Conservation (phyloP, 345 rosid genomes). For the Linum lewisii region DNA sequence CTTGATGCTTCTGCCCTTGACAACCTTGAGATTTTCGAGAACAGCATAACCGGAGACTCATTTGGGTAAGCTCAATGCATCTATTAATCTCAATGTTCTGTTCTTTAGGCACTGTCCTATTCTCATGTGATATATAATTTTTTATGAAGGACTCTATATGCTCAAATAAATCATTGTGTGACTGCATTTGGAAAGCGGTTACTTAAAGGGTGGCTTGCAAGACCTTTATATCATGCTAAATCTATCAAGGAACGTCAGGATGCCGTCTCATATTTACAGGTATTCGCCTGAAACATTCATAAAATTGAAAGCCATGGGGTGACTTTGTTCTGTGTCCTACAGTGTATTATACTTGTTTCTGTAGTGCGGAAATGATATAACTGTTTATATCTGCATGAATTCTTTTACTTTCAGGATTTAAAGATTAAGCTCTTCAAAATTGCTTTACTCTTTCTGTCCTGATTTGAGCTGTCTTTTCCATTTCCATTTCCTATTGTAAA, state of each 20-base stretch:
- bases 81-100: slow-evolving; percentile 10
- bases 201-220: slow-evolving; percentile 87
- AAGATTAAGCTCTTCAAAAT: neutral
- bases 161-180: slow-evolving; percentile 84
- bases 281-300: slow-evolving; percentile 21
- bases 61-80: slow-evolving; percentile 49
- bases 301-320: neutral
- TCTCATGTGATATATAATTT: slow-evolving; percentile 17
- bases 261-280: slow-evolving; percentile 78
- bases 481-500: neutral
- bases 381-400: too few species aligned
- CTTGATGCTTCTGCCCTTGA: slow-evolving; percentile 97
- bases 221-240: slow-evolving; percentile 60
- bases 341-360: neutral
- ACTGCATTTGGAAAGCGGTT: slow-evolving; percentile 92
- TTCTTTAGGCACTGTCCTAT: slow-evolving; percentile 9
- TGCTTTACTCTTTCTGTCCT: neutral
- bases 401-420: neutral
- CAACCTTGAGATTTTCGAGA: slow-evolving; percentile 97
- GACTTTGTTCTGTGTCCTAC: neutral
- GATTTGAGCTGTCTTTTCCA: neutral
- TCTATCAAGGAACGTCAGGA: slow-evolving; percentile 87
- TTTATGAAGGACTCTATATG: slow-evolving; percentile 73
- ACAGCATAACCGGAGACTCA: slow-evolving; percentile 71
- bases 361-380: neutral